These are phyloP conservation scores for Pythium apleroticum DNA, from an alignment of 352 stramenopile species.

Conservation along the genomic window DNA sequence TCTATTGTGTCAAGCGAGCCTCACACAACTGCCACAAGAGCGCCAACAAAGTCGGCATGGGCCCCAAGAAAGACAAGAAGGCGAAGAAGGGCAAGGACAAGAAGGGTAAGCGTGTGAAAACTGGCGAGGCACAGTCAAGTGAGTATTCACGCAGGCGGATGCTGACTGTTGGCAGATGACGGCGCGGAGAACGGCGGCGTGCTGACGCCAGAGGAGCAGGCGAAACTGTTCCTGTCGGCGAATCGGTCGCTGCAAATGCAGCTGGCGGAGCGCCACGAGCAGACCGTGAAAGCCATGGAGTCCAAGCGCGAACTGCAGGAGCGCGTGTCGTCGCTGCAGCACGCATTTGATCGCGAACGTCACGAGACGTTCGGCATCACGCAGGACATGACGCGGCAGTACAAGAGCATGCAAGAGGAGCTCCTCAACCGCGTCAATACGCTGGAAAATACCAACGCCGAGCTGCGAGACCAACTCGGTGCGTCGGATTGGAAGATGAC, in stretches of 20 bases:
- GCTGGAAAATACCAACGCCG: conserved; percentile 91
- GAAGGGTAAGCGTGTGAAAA: conserved; percentile 42
- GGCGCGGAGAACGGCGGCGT: conserved; percentile 71
- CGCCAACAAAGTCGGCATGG: conserved; percentile 28
- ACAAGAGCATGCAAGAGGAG: conserved; percentile 96
- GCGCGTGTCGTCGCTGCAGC: conserved; percentile 77
- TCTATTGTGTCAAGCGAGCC: not conserved
- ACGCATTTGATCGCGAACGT: conserved; percentile 86
- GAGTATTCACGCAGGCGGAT: not conserved
- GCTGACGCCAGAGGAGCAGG: conserved; percentile 78
- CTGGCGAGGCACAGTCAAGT: too few relatives aligned
- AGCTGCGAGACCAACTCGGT: conserved; percentile 92
- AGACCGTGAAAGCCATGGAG: conserved; percentile 83
- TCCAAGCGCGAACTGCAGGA: conserved; percentile 88
- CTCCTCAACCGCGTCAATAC: conserved; percentile 85
- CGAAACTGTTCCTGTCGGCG: conserved; percentile 81
- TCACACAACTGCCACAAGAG: conserved; percentile 12
- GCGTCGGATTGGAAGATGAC: not conserved
- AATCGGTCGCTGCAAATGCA: conserved; percentile 89
- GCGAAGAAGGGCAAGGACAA: conserved; percentile 73
- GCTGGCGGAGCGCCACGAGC: conserved; percentile 85
- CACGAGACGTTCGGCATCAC: conserved; percentile 92
- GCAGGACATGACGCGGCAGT: conserved; percentile 95
- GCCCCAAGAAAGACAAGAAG: conserved; percentile 79
- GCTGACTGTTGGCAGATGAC: conserved; percentile 41